These are phyloP conservation scores for Coprinellus aureogranulatus DNA, from an alignment of 768 basidiomycete genomes.

Conservation along the genomic window DNA sequence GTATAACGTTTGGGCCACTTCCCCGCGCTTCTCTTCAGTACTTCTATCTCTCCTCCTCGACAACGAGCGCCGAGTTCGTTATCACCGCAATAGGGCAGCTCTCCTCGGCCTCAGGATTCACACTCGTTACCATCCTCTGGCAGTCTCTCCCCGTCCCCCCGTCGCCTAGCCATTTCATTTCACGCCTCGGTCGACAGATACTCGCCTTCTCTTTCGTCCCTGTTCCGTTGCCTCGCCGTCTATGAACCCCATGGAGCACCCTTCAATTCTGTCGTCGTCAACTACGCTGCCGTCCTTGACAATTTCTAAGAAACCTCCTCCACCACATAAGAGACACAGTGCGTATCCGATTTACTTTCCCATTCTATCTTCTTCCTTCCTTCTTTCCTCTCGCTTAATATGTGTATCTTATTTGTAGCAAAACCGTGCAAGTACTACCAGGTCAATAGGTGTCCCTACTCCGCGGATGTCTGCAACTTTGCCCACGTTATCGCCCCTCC, in stretches of 20 bases:
- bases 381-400: slow-evolving; percentile 3
- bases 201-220: slow-evolving; percentile 1
- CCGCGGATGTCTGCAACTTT: slow-evolving; percentile 49
- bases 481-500: slow-evolving; percentile 37
- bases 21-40: slow-evolving; percentile 1
- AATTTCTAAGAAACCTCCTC: slow-evolving; percentile 26
- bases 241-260: slow-evolving; percentile 3
- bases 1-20: not conserved
- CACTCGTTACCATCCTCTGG: not conserved
- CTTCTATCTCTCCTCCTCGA: slow-evolving; percentile 1
- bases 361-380: slow-evolving; percentile 2
- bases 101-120: not conserved
- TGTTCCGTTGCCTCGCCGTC: slow-evolving; percentile 8
- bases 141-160: not conserved
- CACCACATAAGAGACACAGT: slow-evolving; percentile 43
- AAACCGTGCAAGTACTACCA: slow-evolving; percentile 53
- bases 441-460: slow-evolving; percentile 37
- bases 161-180: not conserved
- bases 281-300: slow-evolving; percentile 20
- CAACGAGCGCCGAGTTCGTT: not conserved
- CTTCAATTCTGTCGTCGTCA: not conserved
- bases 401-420: slow-evolving; percentile 27
- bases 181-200: not conserved
- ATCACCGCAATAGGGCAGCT: not conserved
- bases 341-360: not conserved